Base-by-base conservation (phyloP, 805 yeast genomes). In the Cephaloascus fragrans region DNA sequence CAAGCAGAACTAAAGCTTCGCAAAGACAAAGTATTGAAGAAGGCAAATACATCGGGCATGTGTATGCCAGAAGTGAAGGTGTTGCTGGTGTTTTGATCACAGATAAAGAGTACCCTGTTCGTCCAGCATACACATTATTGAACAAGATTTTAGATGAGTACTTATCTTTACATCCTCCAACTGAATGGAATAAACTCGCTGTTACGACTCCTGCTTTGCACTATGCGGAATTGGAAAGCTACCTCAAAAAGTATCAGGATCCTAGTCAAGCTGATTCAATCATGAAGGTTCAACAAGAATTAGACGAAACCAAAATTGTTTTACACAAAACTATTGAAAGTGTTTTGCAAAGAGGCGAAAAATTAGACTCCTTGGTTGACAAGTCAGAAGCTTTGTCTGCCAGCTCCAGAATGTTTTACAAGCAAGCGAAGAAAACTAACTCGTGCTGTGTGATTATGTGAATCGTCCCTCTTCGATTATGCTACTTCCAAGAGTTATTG, bases 231-330 rank as follows among this genome's bases (percentile, higher is more conserved):
- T 69, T 90, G 51, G 83, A 79, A 26, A 64, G 62, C 19, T 88
- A 88, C 57, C 64, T 93, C 48, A 64, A 69, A 50, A 85, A 85
- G 54, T 93, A 93, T 64, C 98, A 93, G 65, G 96, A 93, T 58
- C 99, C 99, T 23, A 73, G 83, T 33, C 96, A 93, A 67, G 97
- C 97, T 0, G 99, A 93, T 59, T 83, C 96, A 9, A 79, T 93
- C 45, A 82, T 93, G 95, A 84, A 83, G 59, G 98, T 93, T 18
- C 98, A 93, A 67, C 95, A 88, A 56, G 98, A 93, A 62, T 75
- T 93, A 52, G 98, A 93, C 61, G 98, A 93, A 57, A 93, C 98
- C 29, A 93, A 93, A 69, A 86, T 90, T 50, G 96, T 89, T 32
- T 70, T 93, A 53, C 97, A 93, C 64, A 89, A 90, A 65, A 88